These are phyloP conservation scores for Wakefieldia striispora DNA, from an alignment of 768 basidiomycete genomes.

Conservation along the genomic window DNA sequence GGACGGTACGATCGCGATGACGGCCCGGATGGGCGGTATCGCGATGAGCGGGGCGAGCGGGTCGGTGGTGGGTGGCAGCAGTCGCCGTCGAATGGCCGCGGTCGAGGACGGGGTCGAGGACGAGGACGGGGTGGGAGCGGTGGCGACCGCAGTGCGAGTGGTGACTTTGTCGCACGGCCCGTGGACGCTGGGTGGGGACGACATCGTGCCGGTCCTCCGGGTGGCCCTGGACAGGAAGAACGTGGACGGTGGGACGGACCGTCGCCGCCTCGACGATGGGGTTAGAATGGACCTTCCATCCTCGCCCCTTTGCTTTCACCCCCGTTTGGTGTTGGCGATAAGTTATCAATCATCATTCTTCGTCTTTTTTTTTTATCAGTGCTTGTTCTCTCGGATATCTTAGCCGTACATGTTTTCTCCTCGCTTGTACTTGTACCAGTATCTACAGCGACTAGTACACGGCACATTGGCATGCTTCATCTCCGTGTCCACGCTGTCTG, in stretches of 20 bases:
- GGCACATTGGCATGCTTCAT: not conserved
- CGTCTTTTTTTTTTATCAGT: not conserved
- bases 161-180: constrained; percentile 36
- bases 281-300: not conserved
- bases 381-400: constrained; percentile 7
- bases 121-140: constrained; percentile 26
- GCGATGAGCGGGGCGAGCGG: constrained; percentile 37
- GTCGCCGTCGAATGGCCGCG: constrained; percentile 27
- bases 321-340: constrained; percentile 12
- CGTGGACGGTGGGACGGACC: constrained; percentile 27
- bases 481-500: not conserved
- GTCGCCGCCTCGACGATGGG: constrained; percentile 29
- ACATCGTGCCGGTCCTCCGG: constrained; percentile 29
- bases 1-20: constrained; percentile 29
- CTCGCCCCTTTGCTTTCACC: not conserved
- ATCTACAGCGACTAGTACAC: constrained; percentile 8
- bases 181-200: constrained; percentile 42
- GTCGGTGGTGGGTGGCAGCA: constrained; percentile 27
- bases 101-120: constrained; percentile 26
- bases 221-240: constrained; percentile 19
- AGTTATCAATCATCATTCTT: constrained; percentile 25
- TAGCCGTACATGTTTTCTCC: not conserved
- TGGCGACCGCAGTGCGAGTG: constrained; percentile 4
- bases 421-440: constrained; percentile 16
- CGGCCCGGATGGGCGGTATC: constrained; percentile 21